Evolutionary conservation across 2,329 filamentous ascomycete species (phyloP), one percentile per base, ranked within the genome.

Genomic region (Trichoderma sp.): DNA sequence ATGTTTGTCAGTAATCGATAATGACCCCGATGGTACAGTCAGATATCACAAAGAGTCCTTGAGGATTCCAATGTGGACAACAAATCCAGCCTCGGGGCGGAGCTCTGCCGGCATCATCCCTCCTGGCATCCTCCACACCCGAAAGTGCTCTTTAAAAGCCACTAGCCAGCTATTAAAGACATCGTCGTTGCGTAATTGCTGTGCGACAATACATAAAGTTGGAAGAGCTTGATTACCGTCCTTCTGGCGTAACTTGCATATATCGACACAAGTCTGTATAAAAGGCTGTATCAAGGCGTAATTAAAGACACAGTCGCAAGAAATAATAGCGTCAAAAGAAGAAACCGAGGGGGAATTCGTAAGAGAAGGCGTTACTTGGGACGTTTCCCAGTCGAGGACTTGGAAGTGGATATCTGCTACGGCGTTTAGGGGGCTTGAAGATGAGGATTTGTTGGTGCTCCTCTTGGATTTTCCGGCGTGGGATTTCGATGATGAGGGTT

Each of bases 241-340:
- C 21, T 3, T n/a, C 16, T 31, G 72, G 41, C 92, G 87, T 18
- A 96, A 83, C 11, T 85, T 85, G 83, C 95, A 97, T 29, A 92
- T 88, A 77, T 97, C 93, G 6, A 87, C 90, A 82, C 94, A 97
- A 0, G 94, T 93, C 79, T 92, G 90, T n/a, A 97, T 93, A 66
- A 98, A 90, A 0, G 95, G 95, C 60, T 90, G 86, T 29, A 98
- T 90, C 3, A 98, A 89, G 3, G 93, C 90, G 78, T 98, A 94
- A 84, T 98, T 99, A 87, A 97, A 99, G 79, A 99, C 93, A 83
- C 95, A 98, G 83, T 99, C 97, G 81, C 95, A 97, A 4, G 95
- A 95, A 45, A 98, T 83, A 12, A 98, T 87, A 16, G 91, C 84
- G 80, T 97, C 93, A 78, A 97, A 93, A 75, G 89, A 88, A 80